Percentiles rank a stretch among this genome's conserved stretches.
Evolutionary conservation across 257 asterid genomes (phyloP).

Genomic region (Apocynum venetum): DNA sequence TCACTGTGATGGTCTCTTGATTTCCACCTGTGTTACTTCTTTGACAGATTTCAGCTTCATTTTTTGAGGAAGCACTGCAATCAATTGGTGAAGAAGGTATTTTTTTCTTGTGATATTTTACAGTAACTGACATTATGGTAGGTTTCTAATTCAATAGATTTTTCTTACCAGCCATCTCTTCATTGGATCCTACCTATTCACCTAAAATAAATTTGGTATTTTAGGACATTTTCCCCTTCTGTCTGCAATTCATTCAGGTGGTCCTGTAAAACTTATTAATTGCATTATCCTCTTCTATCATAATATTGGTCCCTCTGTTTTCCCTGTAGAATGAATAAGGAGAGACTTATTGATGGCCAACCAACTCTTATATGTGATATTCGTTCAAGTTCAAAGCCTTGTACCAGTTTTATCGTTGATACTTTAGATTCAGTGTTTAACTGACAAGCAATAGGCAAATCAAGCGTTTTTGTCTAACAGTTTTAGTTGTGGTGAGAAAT

Average conservation of each 20-base stretch:
- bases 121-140: neutral
- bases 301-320: neutral
- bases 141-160: neutral
- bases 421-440: neutral
- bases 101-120: neutral
- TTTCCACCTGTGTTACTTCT: conserved; percentile 9
- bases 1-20: conserved; percentile 7
- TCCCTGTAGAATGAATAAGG: neutral
- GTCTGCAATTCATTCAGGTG: neutral
- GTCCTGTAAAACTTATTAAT: neutral
- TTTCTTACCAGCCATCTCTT: neutral
- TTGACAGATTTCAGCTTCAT: conserved; percentile 43
- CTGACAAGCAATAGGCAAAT: neutral
- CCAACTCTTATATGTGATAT: neutral
- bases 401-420: neutral
- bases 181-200: neutral
- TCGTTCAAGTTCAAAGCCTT: neutral
- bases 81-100: conserved; percentile 39
- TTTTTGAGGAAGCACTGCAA: conserved; percentile 33
- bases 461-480: neutral
- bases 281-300: neutral
- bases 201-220: neutral
- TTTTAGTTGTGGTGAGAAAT: neutral
- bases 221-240: neutral
- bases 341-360: neutral